Evolutionary conservation across 2,329 filamentous ascomycete genomes (phyloP).

Genomic region (Exophiala oligosperma): DNA sequence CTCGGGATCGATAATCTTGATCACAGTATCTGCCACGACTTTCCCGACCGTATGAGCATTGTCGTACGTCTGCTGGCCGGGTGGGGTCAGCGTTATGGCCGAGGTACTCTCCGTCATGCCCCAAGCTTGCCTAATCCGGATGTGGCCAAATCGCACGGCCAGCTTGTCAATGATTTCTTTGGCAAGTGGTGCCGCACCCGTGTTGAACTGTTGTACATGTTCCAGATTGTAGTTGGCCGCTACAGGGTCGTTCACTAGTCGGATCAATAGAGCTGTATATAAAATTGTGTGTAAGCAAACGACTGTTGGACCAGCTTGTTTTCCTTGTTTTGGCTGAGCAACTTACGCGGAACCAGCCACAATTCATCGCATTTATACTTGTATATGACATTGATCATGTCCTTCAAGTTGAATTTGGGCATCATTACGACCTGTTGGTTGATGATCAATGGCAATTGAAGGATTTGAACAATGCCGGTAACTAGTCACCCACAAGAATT

Average conservation of each 20-base stretch:
- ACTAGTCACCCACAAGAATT: not conserved
- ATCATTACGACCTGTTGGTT: constrained; percentile 19
- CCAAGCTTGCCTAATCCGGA: constrained; percentile 65
- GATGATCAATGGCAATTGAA: constrained; percentile 12
- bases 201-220: constrained; percentile 57
- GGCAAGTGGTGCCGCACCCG: constrained; percentile 60
- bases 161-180: constrained; percentile 60
- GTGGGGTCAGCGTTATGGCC: constrained; percentile 63
- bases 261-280: constrained; percentile 63
- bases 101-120: constrained; percentile 68
- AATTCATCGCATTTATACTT: constrained; percentile 18
- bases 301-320: constrained; percentile 38
- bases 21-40: constrained; percentile 58
- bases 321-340: too few relatives aligned
- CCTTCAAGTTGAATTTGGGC: constrained; percentile 18
- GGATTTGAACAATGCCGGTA: constrained; percentile 15
- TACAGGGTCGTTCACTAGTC: constrained; percentile 54
- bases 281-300: constrained; percentile 58
- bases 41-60: constrained; percentile 49
- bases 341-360: constrained; percentile 22
- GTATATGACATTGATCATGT: constrained; percentile 15
- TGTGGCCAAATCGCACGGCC: constrained; percentile 55
- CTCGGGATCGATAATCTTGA: constrained; percentile 57
- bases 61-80: constrained; percentile 55
- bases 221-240: constrained; percentile 60